These are phyloP conservation scores for Cyclanthera cordifolia DNA, from an alignment of 306 rosid species.

Conservation along the genomic window DNA sequence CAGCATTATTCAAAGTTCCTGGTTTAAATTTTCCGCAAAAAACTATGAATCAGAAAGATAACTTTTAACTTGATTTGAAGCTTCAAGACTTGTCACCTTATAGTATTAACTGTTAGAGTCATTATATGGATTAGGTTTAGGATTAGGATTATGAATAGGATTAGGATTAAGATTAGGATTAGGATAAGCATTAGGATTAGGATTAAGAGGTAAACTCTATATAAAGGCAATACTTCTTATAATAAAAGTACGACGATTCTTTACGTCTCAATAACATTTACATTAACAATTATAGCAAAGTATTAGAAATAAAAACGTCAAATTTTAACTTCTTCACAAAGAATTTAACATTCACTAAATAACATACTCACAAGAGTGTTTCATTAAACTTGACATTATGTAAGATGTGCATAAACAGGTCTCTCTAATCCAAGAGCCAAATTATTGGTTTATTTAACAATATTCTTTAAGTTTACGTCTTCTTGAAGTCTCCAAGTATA, in stretches of 20 bases:
- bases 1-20: conserved; percentile 29
- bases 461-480: background rate
- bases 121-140: no score
- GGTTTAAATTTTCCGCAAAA: conserved; percentile 1
- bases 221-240: no score
- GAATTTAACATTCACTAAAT: background rate
- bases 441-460: background rate
- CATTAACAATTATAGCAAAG: background rate
- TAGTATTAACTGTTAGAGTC: no score
- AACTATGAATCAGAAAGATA: background rate
- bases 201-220: no score
- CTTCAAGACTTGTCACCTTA: background rate
- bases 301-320: background rate
- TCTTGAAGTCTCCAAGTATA: background rate
- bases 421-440: background rate
- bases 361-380: background rate
- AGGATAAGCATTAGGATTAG: no score
- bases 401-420: conserved; percentile 3
- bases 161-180: no score
- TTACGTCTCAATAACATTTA: no score
- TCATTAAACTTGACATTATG: background rate
- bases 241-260: no score
- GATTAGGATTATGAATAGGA: no score
- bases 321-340: background rate
- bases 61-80: conserved; percentile 3